Conservation (phyloP, 2,329 filamentous ascomycete species). For the Phaeophleospora eucalypticola region DNA sequence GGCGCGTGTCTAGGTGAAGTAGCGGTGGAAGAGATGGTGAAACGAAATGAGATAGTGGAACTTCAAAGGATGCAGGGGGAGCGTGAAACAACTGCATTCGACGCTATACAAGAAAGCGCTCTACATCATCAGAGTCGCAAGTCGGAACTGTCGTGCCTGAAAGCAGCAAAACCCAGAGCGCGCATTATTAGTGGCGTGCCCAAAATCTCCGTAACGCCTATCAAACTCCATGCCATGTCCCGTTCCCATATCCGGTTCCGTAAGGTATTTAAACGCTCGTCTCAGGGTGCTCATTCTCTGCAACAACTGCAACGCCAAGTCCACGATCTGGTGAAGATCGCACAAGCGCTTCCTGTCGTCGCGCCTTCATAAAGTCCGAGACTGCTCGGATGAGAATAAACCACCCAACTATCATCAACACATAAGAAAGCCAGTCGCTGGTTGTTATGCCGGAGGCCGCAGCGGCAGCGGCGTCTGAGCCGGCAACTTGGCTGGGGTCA, state of each 20-base stretch:
- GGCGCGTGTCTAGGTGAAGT: too few species aligned
- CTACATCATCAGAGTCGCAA: neutral
- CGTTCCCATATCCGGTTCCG: neutral
- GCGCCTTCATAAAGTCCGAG: constrained; percentile 80
- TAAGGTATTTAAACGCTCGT: constrained; percentile 42
- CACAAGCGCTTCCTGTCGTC: constrained; percentile 88
- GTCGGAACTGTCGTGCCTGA: neutral
- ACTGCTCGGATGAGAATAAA: constrained; percentile 94
- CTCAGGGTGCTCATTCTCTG: constrained; percentile 76
- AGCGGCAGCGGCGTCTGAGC: constrained; percentile 29
- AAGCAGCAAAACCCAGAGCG: neutral
- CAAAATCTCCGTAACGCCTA: neutral
- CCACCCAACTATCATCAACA: constrained; percentile 96
- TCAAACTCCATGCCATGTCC: constrained; percentile 3
- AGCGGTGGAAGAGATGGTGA: too few species aligned
- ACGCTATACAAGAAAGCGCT: neutral
- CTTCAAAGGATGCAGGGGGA: too few species aligned
- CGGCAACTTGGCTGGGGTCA: constrained; percentile 64
- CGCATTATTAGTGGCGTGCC: neutral
- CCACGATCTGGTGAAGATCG: constrained; percentile 89
- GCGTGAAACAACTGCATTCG: too few species aligned
- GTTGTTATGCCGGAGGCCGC: constrained; percentile 57
- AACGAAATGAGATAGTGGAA: too few species aligned
- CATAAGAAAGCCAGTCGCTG: constrained; percentile 85
- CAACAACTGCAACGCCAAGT: constrained; percentile 78